A percentile compares a stretch with the other conserved stretches of the same genome.
Evolutionary conservation across 306 rosid genomes (phyloP).

Genomic region (Prinsepia uniflora): DNA sequence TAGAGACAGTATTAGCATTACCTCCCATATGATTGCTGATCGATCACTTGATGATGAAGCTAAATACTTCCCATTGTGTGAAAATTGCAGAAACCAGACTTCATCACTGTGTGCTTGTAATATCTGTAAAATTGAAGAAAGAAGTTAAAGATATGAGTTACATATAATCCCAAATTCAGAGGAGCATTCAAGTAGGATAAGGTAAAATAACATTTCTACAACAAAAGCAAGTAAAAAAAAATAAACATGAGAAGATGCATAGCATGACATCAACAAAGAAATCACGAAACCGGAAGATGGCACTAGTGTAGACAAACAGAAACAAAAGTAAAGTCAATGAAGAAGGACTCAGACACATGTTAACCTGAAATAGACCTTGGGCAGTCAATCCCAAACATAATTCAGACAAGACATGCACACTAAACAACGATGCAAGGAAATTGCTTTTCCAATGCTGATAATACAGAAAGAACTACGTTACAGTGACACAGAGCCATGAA

Average conservation of each 20-base stretch:
- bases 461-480: neutral
- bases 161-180: conserved; percentile 16
- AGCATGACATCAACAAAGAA: neutral
- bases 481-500: neutral
- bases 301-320: neutral
- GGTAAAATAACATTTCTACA: neutral
- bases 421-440: neutral
- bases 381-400: neutral
- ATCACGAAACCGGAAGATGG: neutral
- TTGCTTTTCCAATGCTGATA: neutral
- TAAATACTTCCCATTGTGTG: conserved; percentile 80
- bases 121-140: conserved; percentile 42
- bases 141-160: conserved; percentile 17
- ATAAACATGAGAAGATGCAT: neutral
- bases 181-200: neutral
- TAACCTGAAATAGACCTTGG: neutral
- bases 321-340: neutral
- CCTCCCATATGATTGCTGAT: conserved; percentile 96
- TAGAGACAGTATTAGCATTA: conserved; percentile 29
- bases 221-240: neutral
- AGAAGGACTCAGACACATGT: neutral
- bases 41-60: conserved; percentile 91
- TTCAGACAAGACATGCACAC: neutral
- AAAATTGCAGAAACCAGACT: conserved; percentile 92
- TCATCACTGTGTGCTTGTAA: conserved; percentile 78